phyloP scores from a whole-genome alignment of 2,329 filamentous ascomycete species.

The Aspergillaceae sp. region DNA sequence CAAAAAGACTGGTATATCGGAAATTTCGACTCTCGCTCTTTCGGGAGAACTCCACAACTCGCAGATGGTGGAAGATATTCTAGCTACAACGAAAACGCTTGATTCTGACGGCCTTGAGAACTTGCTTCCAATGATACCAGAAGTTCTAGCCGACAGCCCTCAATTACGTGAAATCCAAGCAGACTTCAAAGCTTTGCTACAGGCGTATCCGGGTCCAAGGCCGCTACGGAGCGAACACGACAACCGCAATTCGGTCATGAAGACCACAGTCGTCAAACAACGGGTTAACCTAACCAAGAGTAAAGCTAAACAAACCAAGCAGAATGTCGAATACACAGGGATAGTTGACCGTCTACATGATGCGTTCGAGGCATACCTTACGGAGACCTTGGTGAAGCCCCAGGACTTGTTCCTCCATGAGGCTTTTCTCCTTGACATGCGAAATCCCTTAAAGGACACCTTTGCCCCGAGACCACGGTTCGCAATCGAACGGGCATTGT shows the following conservation, averaged over 20 bases:
- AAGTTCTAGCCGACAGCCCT: constrained; percentile 23
- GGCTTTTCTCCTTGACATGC: constrained; percentile 50
- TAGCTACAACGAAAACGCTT: constrained; percentile 44
- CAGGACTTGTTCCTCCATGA: constrained; percentile 48
- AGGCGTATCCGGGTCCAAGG: constrained; percentile 39
- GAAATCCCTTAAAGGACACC: constrained; percentile 48
- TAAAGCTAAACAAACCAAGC: constrained; percentile 45
- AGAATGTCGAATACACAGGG: constrained; percentile 48
- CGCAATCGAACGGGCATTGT: constrained; percentile 52
- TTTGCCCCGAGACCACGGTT: constrained; percentile 52
- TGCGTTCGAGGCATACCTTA: constrained; percentile 40
- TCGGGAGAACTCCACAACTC: constrained; percentile 47
- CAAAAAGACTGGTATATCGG: constrained; percentile 25
- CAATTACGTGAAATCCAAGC: constrained; percentile 37
- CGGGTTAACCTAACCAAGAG: constrained; percentile 52
- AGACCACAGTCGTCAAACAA: constrained; percentile 52
- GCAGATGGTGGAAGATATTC: constrained; percentile 43
- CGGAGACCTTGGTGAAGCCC: constrained; percentile 40
- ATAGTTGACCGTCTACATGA: constrained; percentile 43
- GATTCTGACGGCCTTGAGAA: constrained; percentile 42
- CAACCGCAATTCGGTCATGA: constrained; percentile 49
- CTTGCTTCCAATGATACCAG: constrained; percentile 33
- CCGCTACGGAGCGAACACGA: constrained; percentile 66
- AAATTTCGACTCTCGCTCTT: constrained; percentile 35
- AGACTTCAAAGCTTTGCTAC: constrained; percentile 42